Conservation (phyloP, 148 eudicot species). For the Spergularia marina region DNA sequence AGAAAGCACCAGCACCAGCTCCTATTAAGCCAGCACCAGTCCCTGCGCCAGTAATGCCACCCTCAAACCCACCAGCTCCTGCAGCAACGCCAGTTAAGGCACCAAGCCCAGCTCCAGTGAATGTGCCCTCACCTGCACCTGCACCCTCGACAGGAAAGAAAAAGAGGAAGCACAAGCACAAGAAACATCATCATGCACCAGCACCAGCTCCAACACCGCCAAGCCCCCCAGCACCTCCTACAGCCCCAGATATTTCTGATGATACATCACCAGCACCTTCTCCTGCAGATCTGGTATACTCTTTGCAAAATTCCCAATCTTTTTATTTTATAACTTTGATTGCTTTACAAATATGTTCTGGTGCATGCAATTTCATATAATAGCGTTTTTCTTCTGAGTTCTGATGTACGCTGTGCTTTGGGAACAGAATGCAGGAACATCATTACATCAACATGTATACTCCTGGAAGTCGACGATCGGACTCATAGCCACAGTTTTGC, state of each 20-base stretch:
- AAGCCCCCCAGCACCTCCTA: slow-evolving; percentile 90
- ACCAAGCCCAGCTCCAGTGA: slow-evolving; percentile 31
- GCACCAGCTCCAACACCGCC: slow-evolving; percentile 71
- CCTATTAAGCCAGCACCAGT: slow-evolving; percentile 22
- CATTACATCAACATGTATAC: slow-evolving; percentile 40
- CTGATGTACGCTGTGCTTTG: slow-evolving; percentile 20
- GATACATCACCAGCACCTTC: slow-evolving; percentile 77
- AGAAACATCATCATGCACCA: slow-evolving; percentile 63
- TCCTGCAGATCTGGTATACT: slow-evolving; percentile 61
- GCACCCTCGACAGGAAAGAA: slow-evolving; percentile 53
- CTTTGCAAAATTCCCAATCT: background rate
- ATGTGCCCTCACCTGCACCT: slow-evolving; percentile 50
- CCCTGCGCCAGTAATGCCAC: slow-evolving; percentile 20
- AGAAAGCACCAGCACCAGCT: slow-evolving; percentile 15
- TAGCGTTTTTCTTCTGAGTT: background rate
- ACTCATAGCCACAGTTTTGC: slow-evolving; percentile 37
- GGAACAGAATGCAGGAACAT: slow-evolving; percentile 54
- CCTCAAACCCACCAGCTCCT: slow-evolving; percentile 28
- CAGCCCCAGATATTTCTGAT: slow-evolving; percentile 30
- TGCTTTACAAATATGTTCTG: background rate
- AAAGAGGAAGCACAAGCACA: slow-evolving; percentile 63
- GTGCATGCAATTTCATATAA: slow-evolving; percentile 4
- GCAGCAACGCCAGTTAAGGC: slow-evolving; percentile 19
- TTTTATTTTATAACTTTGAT: background rate
- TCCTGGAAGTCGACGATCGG: slow-evolving; percentile 37